Percentiles rank a stretch among this genome's conserved stretches.
Evolutionary conservation across 2,329 filamentous ascomycete species (phyloP).

Genomic region (Fusarium sp.): DNA sequence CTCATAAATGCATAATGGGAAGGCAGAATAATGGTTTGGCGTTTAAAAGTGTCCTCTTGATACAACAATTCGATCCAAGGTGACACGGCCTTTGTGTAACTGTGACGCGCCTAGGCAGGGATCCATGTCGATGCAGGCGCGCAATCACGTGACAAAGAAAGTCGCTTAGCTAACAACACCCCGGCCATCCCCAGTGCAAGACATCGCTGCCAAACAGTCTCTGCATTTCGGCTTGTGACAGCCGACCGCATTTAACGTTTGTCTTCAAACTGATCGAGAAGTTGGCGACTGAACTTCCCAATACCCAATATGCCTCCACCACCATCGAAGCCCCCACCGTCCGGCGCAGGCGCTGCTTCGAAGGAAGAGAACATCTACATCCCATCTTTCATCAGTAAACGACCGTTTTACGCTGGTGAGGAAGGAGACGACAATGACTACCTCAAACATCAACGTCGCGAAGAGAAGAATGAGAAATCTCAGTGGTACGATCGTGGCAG

Average conservation of each 20-base stretch:
- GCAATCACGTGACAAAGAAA: slow-evolving; percentile 42
- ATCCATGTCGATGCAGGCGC: slow-evolving; percentile 9
- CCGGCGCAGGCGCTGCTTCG: slow-evolving; percentile 61
- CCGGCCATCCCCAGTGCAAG: not conserved
- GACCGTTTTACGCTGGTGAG: slow-evolving; percentile 92
- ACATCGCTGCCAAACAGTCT: slow-evolving; percentile 1
- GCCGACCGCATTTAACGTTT: not conserved
- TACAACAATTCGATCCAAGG: slow-evolving; percentile 4
- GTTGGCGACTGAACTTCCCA: not conserved
- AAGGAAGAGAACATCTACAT: slow-evolving; percentile 99
- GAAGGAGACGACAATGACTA: slow-evolving; percentile 88
- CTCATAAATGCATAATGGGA: slow-evolving; percentile 1
- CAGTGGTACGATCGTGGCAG: slow-evolving; percentile 96
- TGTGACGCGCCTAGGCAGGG: slow-evolving; percentile 26
- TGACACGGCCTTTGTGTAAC: slow-evolving; percentile 13
- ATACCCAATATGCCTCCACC: slow-evolving; percentile 45
- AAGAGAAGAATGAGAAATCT: slow-evolving; percentile 76
- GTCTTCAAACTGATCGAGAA: not conserved
- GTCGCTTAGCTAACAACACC: slow-evolving; percentile 32
- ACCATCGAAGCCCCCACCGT: slow-evolving; percentile 53
- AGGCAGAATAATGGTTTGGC: not conserved
- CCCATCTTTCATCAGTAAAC: slow-evolving; percentile 96
- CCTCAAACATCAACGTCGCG: slow-evolving; percentile 90
- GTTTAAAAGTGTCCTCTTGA: not conserved
- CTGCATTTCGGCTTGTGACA: not conserved